Evolutionary conservation across 2,329 filamentous ascomycete genomes (phyloP), one percentile per base, ranked within the genome.

Genomic region (Rutstroemia sp.): DNA sequence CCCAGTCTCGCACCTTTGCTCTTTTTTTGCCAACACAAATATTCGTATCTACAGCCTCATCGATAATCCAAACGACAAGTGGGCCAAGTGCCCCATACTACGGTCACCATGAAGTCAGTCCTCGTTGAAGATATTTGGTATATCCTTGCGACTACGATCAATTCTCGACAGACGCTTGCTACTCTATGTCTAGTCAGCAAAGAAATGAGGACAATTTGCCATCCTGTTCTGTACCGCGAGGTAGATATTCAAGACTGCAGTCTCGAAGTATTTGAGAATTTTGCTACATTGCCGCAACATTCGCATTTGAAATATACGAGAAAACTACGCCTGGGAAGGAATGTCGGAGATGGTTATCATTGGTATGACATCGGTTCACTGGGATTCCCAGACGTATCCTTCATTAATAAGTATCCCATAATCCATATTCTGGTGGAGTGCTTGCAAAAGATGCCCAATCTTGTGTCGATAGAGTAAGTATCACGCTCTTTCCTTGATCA

Each of bases 111-210:
- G 30, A 14, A 34, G 30, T 34, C 30, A 34, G 3, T 9, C 30
- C 10, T 34, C 56, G 53, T 60, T 58, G 7, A 30, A 52, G 52
- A 58, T 61, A 5, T 44, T 8, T 44, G 9, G 18, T 9, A 19
- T 44, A 7, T 10, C 18, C 41, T 44, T 12, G 18, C 18, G 18
- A 14, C 4, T 5, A 44, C 18, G 16, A 44, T 44, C 21, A 44
- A 5, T 44, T 44, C 41, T 21, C 41, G 41, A 44, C 41, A 44
- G 18, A 44, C 41, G 10, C 41, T 44, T 44, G 41, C 41, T 44
- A 44, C 41, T 10, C 21, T 44, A 44, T 44, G 41, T 44, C 41
- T 18, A 14, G 41, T 23, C 41, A 23, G 5, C 41, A 44, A 21
- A 44, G 18, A 10, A 9, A 2, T 44, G 18, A 9, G 18, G 10